Evolutionary conservation across 371 early-diverging fungal species (phyloP).

Genomic region (Dentiscutata heterogama): DNA sequence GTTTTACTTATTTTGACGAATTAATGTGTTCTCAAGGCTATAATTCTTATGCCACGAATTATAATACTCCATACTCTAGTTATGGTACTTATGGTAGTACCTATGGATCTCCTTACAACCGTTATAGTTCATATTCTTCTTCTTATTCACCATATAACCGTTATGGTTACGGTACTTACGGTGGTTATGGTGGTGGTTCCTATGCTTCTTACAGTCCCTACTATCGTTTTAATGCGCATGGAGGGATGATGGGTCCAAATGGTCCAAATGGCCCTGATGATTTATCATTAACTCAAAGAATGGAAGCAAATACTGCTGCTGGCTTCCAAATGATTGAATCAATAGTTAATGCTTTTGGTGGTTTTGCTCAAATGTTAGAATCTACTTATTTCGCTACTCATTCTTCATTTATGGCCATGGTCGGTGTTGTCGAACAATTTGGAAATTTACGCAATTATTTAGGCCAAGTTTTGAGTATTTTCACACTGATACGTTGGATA

Average conservation of each 20-base stretch:
- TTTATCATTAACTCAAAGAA: slow-evolving; percentile 75
- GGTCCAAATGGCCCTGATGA: slow-evolving; percentile 67
- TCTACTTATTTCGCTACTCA: slow-evolving; percentile 97
- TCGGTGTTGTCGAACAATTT: slow-evolving; percentile 97
- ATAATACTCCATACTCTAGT: slow-evolving; percentile 56
- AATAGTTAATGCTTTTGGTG: slow-evolving; percentile 95
- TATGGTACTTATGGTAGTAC: slow-evolving; percentile 49
- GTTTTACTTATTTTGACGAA: not conserved
- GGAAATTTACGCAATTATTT: slow-evolving; percentile 85
- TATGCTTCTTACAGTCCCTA: slow-evolving; percentile 57
- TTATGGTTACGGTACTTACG: slow-evolving; percentile 63
- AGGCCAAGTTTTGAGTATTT: slow-evolving; percentile 81
- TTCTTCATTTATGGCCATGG: slow-evolving; percentile 97
- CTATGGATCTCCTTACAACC: slow-evolving; percentile 54
- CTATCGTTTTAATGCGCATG: slow-evolving; percentile 54
- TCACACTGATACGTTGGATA: slow-evolving; percentile 75
- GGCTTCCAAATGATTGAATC: slow-evolving; percentile 92
- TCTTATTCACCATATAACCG: slow-evolving; percentile 57
- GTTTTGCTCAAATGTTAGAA: slow-evolving; percentile 97
- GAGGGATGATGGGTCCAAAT: slow-evolving; percentile 59
- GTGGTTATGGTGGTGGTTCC: slow-evolving; percentile 54
- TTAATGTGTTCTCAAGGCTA: not conserved
- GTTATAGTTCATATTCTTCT: slow-evolving; percentile 53
- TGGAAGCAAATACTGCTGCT: slow-evolving; percentile 88
- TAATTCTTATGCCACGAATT: slow-evolving; percentile 48